A percentile compares a stretch with the other conserved stretches of the same genome.
These are phyloP conservation scores for Sugiyamaella smithiae DNA, from an alignment of 805 yeast genomes.

Conservation along the genomic window DNA sequence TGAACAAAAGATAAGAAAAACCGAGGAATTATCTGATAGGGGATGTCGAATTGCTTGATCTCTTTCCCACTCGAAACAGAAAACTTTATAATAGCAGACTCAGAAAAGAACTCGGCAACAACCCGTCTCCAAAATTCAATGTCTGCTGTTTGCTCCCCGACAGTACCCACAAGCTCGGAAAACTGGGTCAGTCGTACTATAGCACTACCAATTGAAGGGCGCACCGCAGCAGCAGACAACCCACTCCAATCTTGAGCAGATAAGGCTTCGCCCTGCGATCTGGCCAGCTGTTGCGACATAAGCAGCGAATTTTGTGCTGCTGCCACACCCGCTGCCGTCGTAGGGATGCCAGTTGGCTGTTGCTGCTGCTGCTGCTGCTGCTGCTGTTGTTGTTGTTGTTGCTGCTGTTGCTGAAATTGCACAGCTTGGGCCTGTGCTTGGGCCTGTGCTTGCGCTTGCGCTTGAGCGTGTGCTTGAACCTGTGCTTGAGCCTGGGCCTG, in stretches of 20 bases:
- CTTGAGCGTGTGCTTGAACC: conserved; percentile 18
- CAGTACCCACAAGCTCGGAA: conserved; percentile 45
- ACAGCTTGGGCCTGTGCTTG: conserved; percentile 20
- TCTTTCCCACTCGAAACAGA: conserved; percentile 44
- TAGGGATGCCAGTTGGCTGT: conserved; percentile 17
- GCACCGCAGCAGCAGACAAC: conserved; percentile 3
- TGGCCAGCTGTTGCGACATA: conserved; percentile 11
- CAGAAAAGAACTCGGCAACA: conserved; percentile 51
- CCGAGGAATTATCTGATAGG: conserved; percentile 61
- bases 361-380: conserved; percentile 22
- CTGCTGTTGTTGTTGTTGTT: conserved; percentile 22
- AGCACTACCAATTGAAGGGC: conserved; percentile 39
- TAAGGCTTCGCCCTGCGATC: background rate
- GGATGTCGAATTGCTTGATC: conserved; percentile 59
- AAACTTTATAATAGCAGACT: conserved; percentile 47
- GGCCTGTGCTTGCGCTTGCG: conserved; percentile 20
- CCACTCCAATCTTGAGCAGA: conserved; percentile 2
- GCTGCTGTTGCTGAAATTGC: conserved; percentile 21
- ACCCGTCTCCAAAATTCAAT: conserved; percentile 51
- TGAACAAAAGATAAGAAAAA: conserved; percentile 53
- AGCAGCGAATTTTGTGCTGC: conserved; percentile 17
- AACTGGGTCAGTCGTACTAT: conserved; percentile 50
- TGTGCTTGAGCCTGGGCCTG: conserved; percentile 20
- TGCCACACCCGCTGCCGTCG: conserved; percentile 10
- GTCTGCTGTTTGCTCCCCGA: conserved; percentile 43